phyloP scores from a whole-genome alignment of 1,284 basidiomycete genomes.

The Ganoderma leucocontextum region DNA sequence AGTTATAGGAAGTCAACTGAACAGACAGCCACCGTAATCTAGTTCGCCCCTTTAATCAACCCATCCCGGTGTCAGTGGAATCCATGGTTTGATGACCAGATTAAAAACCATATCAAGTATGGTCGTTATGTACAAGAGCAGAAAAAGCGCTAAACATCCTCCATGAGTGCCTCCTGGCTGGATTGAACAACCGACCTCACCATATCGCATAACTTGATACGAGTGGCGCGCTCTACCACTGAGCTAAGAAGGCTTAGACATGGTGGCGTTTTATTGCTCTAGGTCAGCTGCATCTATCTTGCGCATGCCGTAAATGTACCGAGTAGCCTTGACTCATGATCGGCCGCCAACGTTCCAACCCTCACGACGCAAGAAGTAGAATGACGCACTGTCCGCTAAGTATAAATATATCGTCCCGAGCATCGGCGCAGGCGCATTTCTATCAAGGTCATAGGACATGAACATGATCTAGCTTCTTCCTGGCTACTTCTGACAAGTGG shows the following conservation, averaged over 20 bases:
- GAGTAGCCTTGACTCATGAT: not conserved
- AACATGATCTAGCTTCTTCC: not conserved
- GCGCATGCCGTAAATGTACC: not conserved
- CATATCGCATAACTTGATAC: conserved; percentile 41
- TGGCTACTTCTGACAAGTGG: conserved; percentile 17
- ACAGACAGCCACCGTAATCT: no score
- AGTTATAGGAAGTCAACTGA: no score
- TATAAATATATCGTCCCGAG: not conserved
- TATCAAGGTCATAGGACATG: not conserved
- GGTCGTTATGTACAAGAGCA: no score
- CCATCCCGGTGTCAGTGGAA: no score
- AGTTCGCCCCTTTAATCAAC: no score
- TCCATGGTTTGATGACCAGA: no score
- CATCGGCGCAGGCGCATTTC: not conserved
- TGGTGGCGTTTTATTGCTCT: not conserved
- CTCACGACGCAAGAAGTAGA: not conserved
- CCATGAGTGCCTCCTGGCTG: conserved; percentile 51
- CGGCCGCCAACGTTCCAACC: not conserved
- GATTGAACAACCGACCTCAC: conserved; percentile 57
- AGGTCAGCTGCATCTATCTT: not conserved
- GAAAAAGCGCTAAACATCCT: no score
- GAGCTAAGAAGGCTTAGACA: conserved; percentile 42
- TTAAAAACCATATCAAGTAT: no score
- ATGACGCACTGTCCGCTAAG: not conserved
- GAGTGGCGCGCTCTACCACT: conserved; percentile 48